phyloP scores from a whole-genome alignment of 2,329 filamentous ascomycete species.

The Pseudocercospora cruenta region DNA sequence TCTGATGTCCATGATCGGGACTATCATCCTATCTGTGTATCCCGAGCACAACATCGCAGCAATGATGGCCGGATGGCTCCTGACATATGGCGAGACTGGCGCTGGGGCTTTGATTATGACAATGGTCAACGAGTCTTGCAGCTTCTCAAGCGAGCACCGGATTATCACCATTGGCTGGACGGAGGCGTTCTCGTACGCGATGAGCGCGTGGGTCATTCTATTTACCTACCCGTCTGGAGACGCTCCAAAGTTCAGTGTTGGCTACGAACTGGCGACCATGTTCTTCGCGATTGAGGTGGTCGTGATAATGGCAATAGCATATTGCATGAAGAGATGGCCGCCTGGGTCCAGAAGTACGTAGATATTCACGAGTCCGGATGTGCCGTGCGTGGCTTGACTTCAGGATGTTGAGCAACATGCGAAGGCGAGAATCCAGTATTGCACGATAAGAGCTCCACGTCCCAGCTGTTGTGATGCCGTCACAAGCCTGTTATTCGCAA shows the following conservation, averaged over 20 bases:
- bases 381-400: too few relatives aligned
- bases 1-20: constrained; percentile 39
- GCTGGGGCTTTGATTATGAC: constrained; percentile 46
- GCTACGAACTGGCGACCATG: constrained; percentile 36
- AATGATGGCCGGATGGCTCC: constrained; percentile 45
- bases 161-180: constrained; percentile 27
- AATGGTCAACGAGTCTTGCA: constrained; percentile 28
- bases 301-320: constrained; percentile 21
- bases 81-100: constrained; percentile 43
- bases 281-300: constrained; percentile 34
- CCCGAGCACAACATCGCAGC: constrained; percentile 41
- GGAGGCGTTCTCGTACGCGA: constrained; percentile 26
- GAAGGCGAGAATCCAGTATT: too few relatives aligned
- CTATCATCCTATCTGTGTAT: constrained; percentile 42
- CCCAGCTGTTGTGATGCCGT: too few relatives aligned
- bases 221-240: constrained; percentile 26
- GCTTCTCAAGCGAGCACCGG: constrained; percentile 25
- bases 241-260: constrained; percentile 30
- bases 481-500: too few relatives aligned
- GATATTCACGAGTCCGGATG: neutral
- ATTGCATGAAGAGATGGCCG: constrained; percentile 20
- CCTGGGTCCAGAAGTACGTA: neutral
- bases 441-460: too few relatives aligned
- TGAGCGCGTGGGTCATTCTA: constrained; percentile 29
- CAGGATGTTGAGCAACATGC: too few relatives aligned